phyloP scores from a whole-genome alignment of 2,329 filamentous ascomycete species.

The Venturia nashicola region DNA sequence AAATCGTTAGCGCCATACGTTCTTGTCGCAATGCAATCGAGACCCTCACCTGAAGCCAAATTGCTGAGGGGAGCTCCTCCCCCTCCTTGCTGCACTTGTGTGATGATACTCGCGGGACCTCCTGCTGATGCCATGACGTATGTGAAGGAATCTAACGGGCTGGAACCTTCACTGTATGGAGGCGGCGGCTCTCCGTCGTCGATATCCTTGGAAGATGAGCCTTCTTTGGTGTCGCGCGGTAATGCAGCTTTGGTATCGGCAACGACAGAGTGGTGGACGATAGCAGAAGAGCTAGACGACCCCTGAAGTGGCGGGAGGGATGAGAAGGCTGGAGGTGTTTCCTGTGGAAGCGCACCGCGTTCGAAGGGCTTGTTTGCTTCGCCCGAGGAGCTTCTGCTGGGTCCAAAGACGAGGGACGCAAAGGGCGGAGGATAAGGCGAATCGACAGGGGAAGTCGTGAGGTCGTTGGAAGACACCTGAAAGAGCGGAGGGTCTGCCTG shows the following conservation, averaged over 20 bases:
- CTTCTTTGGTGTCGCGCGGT: constrained; percentile 65
- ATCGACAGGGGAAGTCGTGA: constrained; percentile 18
- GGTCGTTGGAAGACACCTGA: background rate
- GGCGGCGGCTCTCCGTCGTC: constrained; percentile 88
- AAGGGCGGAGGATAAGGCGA: constrained; percentile 49
- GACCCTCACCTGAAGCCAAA: constrained; percentile 54
- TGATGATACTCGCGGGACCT: constrained; percentile 96
- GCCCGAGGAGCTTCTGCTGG: background rate
- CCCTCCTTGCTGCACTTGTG: constrained; percentile 91
- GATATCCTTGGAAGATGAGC: constrained; percentile 56
- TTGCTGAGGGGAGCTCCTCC: constrained; percentile 64
- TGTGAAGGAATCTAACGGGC: constrained; percentile 81
- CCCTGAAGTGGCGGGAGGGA: constrained; percentile 33
- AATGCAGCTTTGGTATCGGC: constrained; percentile 77
- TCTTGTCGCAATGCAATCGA: background rate
- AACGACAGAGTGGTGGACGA: constrained; percentile 22
- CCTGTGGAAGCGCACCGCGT: constrained; percentile 1
- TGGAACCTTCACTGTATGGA: constrained; percentile 89
- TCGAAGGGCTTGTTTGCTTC: constrained; percentile 20
- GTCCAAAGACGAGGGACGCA: constrained; percentile 47
- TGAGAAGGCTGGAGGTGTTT: constrained; percentile 13
- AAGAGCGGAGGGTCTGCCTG: constrained; percentile 3
- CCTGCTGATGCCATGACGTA: constrained; percentile 98
- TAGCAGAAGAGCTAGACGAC: constrained; percentile 37
- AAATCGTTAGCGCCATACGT: constrained; percentile 11